phyloP scores from a whole-genome alignment of 495 filamentous ascomycete species.

The Cercophora sp. region DNA sequence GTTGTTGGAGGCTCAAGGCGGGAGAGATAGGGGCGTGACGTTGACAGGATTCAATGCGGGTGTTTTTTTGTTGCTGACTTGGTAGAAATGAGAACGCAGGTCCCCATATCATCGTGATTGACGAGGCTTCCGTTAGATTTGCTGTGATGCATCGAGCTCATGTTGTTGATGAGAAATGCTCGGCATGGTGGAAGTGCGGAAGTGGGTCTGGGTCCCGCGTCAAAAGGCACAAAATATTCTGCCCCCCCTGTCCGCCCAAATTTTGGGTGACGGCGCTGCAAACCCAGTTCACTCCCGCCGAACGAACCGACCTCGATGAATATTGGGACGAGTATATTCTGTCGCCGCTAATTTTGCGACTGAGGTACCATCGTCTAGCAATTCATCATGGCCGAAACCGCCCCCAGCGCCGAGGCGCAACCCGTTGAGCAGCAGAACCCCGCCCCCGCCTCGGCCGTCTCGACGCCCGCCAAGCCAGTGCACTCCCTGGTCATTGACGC shows the following conservation, averaged over 20 bases:
- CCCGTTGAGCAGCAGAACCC: constrained; percentile 15
- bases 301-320: not conserved
- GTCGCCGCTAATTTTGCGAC: not conserved
- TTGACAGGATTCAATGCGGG: no score
- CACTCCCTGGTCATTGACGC: constrained; percentile 86
- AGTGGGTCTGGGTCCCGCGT: no score
- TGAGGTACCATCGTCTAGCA: not conserved
- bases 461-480: constrained; percentile 53
- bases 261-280: constrained; percentile 6
- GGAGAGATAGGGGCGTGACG: no score
- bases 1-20: no score
- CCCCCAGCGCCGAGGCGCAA: constrained; percentile 5
- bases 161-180: no score
- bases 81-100: no score
- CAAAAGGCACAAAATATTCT: constrained; percentile 18
- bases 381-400: not conserved
- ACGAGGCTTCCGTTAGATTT: no score
- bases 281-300: not conserved
- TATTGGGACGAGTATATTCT: no score
- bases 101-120: no score
- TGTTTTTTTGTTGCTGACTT: no score
- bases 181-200: no score
- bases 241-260: constrained; percentile 13
- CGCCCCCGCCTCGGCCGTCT: constrained; percentile 22
- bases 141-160: no score